Evolutionary conservation across 2,329 filamentous ascomycete species (phyloP).

Genomic region (Aspergillus carbonarius): DNA sequence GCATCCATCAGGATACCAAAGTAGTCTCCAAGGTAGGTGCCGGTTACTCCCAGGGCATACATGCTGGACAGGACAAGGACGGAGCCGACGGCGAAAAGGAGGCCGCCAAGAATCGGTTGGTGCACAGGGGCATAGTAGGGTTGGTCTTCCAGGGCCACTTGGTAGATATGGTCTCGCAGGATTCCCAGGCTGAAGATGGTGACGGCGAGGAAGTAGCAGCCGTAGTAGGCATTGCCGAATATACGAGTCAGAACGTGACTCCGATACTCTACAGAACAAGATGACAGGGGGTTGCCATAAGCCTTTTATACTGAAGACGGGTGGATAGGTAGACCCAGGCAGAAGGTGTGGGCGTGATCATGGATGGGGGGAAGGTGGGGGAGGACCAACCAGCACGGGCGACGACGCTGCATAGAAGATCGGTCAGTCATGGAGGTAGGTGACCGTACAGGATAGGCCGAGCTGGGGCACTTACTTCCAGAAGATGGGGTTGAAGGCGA

Average conservation of each 20-base stretch:
- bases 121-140: constrained; percentile 74
- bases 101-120: constrained; percentile 64
- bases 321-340: background rate
- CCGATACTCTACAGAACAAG: constrained; percentile 71
- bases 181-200: constrained; percentile 92
- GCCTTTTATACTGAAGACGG: constrained; percentile 4
- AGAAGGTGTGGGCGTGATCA: background rate
- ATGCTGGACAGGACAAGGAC: constrained; percentile 84
- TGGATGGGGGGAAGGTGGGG: constrained; percentile 11
- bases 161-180: constrained; percentile 83
- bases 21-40: constrained; percentile 97
- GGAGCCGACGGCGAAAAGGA: constrained; percentile 74
- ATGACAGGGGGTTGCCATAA: constrained; percentile 15
- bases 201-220: constrained; percentile 85
- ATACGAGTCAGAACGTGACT: constrained; percentile 85
- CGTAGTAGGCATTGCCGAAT: constrained; percentile 74
- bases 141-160: constrained; percentile 73
- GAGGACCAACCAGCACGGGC: constrained; percentile 69
- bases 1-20: constrained; percentile 97
- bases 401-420: constrained; percentile 62
- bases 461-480: constrained; percentile 76
- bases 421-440: constrained; percentile 11
- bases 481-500: constrained; percentile 96
- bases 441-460: background rate
- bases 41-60: constrained; percentile 88